Percentiles rank a stretch among this genome's conserved stretches.
These are phyloP conservation scores for Ballota nigra DNA, from an alignment of 257 asterid genomes.

Conservation along the genomic window DNA sequence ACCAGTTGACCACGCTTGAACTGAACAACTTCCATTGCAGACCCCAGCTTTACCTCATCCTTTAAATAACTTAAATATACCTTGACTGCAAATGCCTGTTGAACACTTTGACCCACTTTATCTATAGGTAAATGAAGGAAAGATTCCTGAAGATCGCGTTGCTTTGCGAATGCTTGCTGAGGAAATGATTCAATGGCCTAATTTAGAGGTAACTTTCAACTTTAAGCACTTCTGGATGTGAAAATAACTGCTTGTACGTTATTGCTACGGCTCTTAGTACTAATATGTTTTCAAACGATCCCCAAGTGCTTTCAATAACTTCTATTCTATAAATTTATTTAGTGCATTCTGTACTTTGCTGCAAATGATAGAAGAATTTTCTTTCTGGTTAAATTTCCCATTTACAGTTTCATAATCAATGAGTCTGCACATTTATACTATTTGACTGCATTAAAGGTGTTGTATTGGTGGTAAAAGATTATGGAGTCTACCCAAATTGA, in stretches of 20 bases:
- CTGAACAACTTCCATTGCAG: neutral
- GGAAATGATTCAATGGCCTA: conserved; percentile 90
- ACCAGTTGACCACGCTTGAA: too few relatives aligned
- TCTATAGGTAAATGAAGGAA: conserved; percentile 75
- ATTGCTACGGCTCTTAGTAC: too few relatives aligned
- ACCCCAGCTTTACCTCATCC: neutral
- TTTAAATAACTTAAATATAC: too few relatives aligned
- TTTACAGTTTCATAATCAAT: neutral
- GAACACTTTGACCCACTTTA: conserved; percentile 8
- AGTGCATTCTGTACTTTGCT: neutral
- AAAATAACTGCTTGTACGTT: neutral
- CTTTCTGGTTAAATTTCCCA: neutral
- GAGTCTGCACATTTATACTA: neutral
- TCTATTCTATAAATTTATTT: too few relatives aligned
- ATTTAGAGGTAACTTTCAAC: conserved; percentile 62
- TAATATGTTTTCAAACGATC: too few relatives aligned
- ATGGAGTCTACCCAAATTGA: neutral
- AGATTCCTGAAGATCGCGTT: conserved; percentile 61
- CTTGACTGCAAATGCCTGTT: too few relatives aligned
- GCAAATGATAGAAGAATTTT: neutral
- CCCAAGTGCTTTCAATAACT: too few relatives aligned
- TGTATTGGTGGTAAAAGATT: neutral
- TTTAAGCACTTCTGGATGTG: neutral
- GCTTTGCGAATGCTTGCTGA: conserved; percentile 85
- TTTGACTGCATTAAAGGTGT: neutral